A percentile compares a stretch with the other conserved stretches of the same genome.
These are phyloP conservation scores for Ascodesmis nigricans DNA, from an alignment of 495 filamentous ascomycete genomes.

Conservation along the genomic window DNA sequence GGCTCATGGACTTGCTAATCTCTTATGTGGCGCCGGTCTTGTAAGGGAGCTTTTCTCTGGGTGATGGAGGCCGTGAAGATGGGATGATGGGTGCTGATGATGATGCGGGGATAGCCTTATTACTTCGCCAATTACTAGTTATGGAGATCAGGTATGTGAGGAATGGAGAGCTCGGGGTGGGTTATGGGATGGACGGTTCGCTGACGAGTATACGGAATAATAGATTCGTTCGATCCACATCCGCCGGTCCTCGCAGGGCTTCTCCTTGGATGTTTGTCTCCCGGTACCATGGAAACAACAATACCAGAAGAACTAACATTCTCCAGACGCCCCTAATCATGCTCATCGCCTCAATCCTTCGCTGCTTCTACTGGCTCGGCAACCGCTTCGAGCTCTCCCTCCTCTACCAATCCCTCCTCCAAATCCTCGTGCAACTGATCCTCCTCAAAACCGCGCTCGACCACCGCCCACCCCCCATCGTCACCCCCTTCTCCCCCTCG, in stretches of 20 bases:
- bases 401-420: conserved; percentile 60
- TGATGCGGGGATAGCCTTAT: conserved; percentile 9
- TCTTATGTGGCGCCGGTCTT: too few relatives aligned
- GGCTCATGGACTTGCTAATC: too few relatives aligned
- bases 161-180: neutral
- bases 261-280: conserved; percentile 33
- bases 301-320: neutral
- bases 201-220: too few relatives aligned
- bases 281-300: neutral
- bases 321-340: conserved; percentile 84
- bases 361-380: conserved; percentile 90
- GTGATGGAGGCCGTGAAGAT: too few relatives aligned
- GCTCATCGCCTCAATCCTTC: conserved; percentile 79
- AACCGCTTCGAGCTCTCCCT: conserved; percentile 61
- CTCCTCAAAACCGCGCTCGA: conserved; percentile 79
- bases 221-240: conserved; percentile 73
- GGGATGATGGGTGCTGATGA: too few relatives aligned
- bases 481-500: conserved; percentile 13
- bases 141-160: conserved; percentile 18
- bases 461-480: conserved; percentile 49
- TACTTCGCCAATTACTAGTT: conserved; percentile 19
- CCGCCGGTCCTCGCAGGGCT: conserved; percentile 61
- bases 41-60: too few relatives aligned
- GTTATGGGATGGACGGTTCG: conserved; percentile 2
- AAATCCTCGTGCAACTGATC: conserved; percentile 60